A percentile compares a stretch with the other conserved stretches of the same genome.
phyloP scores from a whole-genome alignment of 139 green algal species.

The Chlamydomonas asymmetrica region DNA sequence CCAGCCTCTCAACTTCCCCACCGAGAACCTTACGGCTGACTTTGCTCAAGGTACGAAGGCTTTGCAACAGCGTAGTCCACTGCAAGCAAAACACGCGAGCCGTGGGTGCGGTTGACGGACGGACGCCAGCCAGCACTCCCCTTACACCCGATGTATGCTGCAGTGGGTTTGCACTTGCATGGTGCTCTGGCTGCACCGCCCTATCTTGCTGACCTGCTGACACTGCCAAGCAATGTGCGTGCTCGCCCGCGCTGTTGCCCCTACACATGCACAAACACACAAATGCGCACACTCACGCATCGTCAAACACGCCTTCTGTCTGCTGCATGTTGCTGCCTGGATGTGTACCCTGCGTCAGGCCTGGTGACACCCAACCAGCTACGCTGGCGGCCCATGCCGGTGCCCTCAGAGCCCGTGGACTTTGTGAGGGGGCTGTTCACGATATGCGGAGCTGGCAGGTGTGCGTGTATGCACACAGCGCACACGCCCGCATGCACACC shows the following conservation, averaged over 20 bases:
- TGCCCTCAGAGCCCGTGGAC: constrained; percentile 69
- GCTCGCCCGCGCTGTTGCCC: neutral
- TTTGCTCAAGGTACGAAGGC: too few relatives aligned
- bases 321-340: too few relatives aligned
- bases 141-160: too few relatives aligned
- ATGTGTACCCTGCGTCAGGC: too few relatives aligned
- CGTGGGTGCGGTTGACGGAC: too few relatives aligned
- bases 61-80: too few relatives aligned
- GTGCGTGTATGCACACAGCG: neutral
- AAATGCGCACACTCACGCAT: constrained; percentile 8
- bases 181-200: neutral
- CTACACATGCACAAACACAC: constrained; percentile 5
- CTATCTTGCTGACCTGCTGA: neutral
- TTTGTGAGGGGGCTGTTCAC: constrained; percentile 87
- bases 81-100: too few relatives aligned
- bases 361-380: constrained; percentile 92
- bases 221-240: neutral
- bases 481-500: constrained; percentile 2
- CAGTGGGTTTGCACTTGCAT: neutral
- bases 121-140: too few relatives aligned
- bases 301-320: neutral
- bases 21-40: constrained; percentile 63
- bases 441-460: constrained; percentile 84
- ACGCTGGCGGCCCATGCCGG: constrained; percentile 78
- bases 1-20: constrained; percentile 68